Base-by-base conservation (phyloP, 257 asterid species). In the Fraxinus americana region DNA sequence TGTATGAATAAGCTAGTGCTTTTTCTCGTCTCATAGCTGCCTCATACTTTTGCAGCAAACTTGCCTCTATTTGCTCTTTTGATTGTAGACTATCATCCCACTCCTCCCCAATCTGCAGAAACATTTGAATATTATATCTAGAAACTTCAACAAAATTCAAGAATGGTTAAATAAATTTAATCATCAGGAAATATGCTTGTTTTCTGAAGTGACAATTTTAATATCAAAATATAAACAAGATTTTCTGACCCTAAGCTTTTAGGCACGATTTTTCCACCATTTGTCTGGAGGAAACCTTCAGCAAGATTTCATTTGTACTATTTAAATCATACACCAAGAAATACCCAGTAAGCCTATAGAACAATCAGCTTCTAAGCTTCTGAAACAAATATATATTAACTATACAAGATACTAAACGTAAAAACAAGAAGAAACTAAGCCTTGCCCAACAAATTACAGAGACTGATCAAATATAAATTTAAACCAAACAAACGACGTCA, bases 21-120 rank as follows among this genome's bases (percentile, higher is more conserved):
- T 96, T 87, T 93, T 95, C 99, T 38, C 99, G 94, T 83, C 93
- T 88, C 95, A 89, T 85, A 41, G 96, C 82, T 63, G 99, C 98
- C 86, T 93, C 98, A 50, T 75, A 91, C 85, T 95, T 95, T 63
- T 91, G 89, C 81, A 93, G 88, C 83, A 95, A 84, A 78, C 76
- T 91, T 10, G 92, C 93, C 84, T 95, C 98, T 54, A 92, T 79
- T 84, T 90, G 83, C 83, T 95, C 97, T 82, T 89, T 93, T 9
- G 99, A 90, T 83, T 91, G 98, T 35, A 84, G 77, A 78, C 98
- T 89, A 57, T 87, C 89, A 81, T 95, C 94, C 99, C 99, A 95
- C 34, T 90, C 94, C 83, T 93, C 99, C 74, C 97, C 98, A 87
- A 91, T 86, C 98, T 95, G 87, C 75, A 84, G 84, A 41, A 78